Percentiles rank a stretch among this genome's conserved stretches.
These are phyloP conservation scores for Kwoniella pini DNA, from an alignment of 768 basidiomycete genomes.

Conservation along the genomic window DNA sequence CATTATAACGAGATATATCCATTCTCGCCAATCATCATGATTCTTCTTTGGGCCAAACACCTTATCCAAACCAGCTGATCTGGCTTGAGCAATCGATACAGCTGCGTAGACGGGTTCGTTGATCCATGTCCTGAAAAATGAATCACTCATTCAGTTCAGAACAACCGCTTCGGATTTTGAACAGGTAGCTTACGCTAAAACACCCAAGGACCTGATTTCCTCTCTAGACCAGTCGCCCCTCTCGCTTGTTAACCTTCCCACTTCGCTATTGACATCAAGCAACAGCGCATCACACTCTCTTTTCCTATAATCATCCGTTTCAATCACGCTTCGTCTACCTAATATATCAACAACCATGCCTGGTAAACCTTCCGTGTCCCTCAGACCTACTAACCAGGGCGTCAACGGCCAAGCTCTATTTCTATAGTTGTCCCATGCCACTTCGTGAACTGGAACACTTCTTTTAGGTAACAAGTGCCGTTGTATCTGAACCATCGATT, in stretches of 20 bases:
- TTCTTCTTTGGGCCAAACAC: slow-evolving; percentile 16
- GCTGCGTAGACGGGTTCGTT: slow-evolving; percentile 33
- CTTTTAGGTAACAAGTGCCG: slow-evolving; percentile 9
- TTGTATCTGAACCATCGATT: slow-evolving; percentile 19
- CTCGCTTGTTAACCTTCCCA: slow-evolving; percentile 31
- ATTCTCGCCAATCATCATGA: slow-evolving; percentile 51
- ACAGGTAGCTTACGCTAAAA: slow-evolving; percentile 36
- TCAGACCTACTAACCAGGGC: slow-evolving; percentile 47
- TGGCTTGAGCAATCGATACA: slow-evolving; percentile 34
- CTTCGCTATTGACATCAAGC: slow-evolving; percentile 22
- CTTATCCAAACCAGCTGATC: slow-evolving; percentile 28
- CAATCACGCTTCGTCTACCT: slow-evolving; percentile 34
- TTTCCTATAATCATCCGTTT: slow-evolving; percentile 24
- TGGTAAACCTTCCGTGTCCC: slow-evolving; percentile 42
- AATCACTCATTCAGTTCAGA: neutral
- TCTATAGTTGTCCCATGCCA: slow-evolving; percentile 39
- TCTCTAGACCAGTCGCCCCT: slow-evolving; percentile 36
- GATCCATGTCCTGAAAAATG: slow-evolving; percentile 40
- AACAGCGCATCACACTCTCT: slow-evolving; percentile 30
- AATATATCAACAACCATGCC: slow-evolving; percentile 37
- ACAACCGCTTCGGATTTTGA: neutral
- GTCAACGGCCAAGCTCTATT: slow-evolving; percentile 48
- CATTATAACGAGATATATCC: slow-evolving; percentile 48
- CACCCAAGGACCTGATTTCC: slow-evolving; percentile 41
- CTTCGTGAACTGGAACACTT: slow-evolving; percentile 25